Evolutionary conservation across 169 alveolate species (phyloP), one percentile per base, ranked within the genome.

Genomic region (Cryptosporidium parvum): DNA sequence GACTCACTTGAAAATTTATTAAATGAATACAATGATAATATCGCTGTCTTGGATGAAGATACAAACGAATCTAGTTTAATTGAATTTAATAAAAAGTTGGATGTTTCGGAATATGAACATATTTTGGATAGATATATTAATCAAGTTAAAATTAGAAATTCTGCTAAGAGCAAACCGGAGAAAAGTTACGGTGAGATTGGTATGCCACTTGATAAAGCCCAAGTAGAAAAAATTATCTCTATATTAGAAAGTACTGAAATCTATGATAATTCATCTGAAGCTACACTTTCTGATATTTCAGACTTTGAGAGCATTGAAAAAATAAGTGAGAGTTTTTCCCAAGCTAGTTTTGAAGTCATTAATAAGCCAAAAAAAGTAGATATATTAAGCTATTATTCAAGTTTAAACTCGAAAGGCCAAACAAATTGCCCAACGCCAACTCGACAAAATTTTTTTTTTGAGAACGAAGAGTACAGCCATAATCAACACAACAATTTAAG

Each of bases 41-140:
- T 48, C 8, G 65, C 18, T 48, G 3, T 51, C 42, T 33, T 37
- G 12, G 53, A 26, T 14, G 35, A 16, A 7, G n/a, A 65, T 37
- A 23, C 42, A 45, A 37, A 29, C 37, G 39, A 69, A 69, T 26
- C 45, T 23, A 21, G 39, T 18, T 37, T 18, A 21, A 37, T 18
- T 37, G 18, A 39, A 37, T 0, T 18, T 29, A 45, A 69, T 5
- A 35, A 35, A 16, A 71, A 48, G 21, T 51, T 33, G 14, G 42
- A 71, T 80, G 42, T 59, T 31, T 45, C 29, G 48, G 51, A 80
- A 26, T 80, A 59, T 51, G 89, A 80, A 59, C 37, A 80, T 37
- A 59, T 80, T 37, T 37, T 80, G 37, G 89, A 80, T 80, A 67
- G 59, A 80, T 80, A 80, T 31, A 80, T 80, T 10, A 59, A 53